A percentile compares a stretch with the other conserved stretches of the same genome.
These are phyloP conservation scores for Simplicillium aogashimaense DNA, from an alignment of 2,329 filamentous ascomycete species.

Conservation along the genomic window DNA sequence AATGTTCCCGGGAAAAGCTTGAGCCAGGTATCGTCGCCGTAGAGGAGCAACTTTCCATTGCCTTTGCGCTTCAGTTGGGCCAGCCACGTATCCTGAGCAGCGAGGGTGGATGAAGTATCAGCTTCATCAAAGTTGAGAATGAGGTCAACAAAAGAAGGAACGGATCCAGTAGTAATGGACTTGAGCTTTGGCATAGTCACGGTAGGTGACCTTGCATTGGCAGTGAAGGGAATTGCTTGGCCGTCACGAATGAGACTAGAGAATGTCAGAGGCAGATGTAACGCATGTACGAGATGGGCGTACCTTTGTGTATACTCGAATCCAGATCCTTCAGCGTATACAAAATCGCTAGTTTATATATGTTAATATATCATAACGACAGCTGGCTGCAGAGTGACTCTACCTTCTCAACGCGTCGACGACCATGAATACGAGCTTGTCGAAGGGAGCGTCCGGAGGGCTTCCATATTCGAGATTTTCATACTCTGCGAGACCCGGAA, in stretches of 20 bases:
- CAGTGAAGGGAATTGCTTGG: constrained; percentile 83
- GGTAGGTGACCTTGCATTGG: constrained; percentile 90
- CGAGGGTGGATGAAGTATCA: constrained; percentile 80
- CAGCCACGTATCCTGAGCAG: constrained; percentile 89
- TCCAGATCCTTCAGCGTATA: constrained; percentile 70
- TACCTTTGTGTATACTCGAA: constrained; percentile 86
- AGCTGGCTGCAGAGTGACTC: not conserved
- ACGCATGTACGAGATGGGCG: constrained; percentile 10
- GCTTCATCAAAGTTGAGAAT: constrained; percentile 95
- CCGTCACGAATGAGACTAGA: constrained; percentile 73
- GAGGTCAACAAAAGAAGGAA: constrained; percentile 95
- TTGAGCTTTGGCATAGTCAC: constrained; percentile 98
- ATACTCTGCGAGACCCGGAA: constrained; percentile 72
- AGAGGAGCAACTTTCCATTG: constrained; percentile 76
- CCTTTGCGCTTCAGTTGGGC: constrained; percentile 75
- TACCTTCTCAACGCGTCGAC: constrained; percentile 89
- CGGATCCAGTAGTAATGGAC: constrained; percentile 92
- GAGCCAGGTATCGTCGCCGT: constrained; percentile 96
- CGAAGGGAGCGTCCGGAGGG: constrained; percentile 62
- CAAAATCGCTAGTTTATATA: constrained; percentile 63
- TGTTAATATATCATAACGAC: not conserved
- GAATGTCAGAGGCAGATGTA: constrained; percentile 5
- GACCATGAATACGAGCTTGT: constrained; percentile 93
- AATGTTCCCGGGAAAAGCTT: constrained; percentile 92
- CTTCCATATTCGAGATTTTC: constrained; percentile 42